Conservation (phyloP, 345 rosid species). For the Pistacia integerrima region DNA sequence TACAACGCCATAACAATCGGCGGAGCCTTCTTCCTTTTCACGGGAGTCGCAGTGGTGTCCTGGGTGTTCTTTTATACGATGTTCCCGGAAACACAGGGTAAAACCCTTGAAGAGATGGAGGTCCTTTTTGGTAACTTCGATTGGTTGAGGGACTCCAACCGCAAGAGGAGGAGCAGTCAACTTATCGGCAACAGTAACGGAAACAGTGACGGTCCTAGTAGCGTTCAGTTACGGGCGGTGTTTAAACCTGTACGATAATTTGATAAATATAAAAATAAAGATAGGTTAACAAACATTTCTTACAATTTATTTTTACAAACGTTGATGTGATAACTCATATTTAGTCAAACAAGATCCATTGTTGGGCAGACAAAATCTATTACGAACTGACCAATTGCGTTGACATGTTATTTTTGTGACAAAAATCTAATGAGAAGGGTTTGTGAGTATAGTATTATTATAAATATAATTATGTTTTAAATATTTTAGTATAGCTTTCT, state of each 20-base stretch:
- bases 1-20: conserved; percentile 60
- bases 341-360: too few species aligned
- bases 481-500: neutral
- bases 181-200: neutral
- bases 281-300: too few species aligned
- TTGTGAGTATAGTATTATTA: neutral
- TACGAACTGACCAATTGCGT: too few species aligned
- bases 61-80: conserved; percentile 59
- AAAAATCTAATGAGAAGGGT: too few species aligned
- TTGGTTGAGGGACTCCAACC: conserved; percentile 46
- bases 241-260: neutral
- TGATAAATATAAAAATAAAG: conserved; percentile 5
- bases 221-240: conserved; percentile 26
- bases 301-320: too few species aligned
- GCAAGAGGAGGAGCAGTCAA: conserved; percentile 18
- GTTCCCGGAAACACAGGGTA: conserved; percentile 81
- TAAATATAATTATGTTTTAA: neutral
- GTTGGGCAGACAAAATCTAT: too few species aligned
- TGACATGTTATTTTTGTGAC: too few species aligned
- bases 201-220: neutral
- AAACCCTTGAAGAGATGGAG: conserved; percentile 77
- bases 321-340: too few species aligned
- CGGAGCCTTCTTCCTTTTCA: conserved; percentile 74
- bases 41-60: conserved; percentile 45
- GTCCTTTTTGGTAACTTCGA: conserved; percentile 52